Percentiles rank a stretch among this genome's conserved stretches.
Evolutionary conservation across 257 asterid species (phyloP).

Genomic region (Asclepias syriaca): DNA sequence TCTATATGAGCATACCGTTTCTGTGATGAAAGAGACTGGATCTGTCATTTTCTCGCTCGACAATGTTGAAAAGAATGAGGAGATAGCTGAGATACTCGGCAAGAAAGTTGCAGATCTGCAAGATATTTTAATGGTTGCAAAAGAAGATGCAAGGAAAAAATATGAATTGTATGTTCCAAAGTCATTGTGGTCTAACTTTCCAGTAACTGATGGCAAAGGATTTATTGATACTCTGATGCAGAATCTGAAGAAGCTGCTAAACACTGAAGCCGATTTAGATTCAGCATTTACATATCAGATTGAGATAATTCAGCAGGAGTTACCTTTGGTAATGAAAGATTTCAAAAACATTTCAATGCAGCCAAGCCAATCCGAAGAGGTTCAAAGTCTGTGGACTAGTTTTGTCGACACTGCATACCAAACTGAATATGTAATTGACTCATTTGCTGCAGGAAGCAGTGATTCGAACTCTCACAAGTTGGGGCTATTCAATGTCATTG

Average conservation of each 20-base stretch:
- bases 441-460: neutral
- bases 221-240: neutral
- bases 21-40: too few species aligned
- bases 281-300: neutral
- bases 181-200: neutral
- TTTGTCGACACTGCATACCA: constrained; percentile 1
- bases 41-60: too few species aligned
- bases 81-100: too few species aligned
- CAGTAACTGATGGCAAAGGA: constrained; percentile 5
- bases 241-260: neutral
- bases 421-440: neutral
- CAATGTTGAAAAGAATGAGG: too few species aligned
- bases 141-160: too few species aligned
- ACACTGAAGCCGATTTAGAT: neutral
- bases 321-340: neutral
- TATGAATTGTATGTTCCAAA: neutral
- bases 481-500: neutral
- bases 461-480: neutral
- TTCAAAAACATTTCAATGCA: neutral
- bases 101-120: too few species aligned
- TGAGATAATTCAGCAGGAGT: neutral
- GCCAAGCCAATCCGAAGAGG: neutral
- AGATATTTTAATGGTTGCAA: too few species aligned
- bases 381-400: neutral
- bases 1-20: too few species aligned